Evolutionary conservation across 139 green algal species (phyloP), one percentile per base, ranked within the genome.

Genomic region (Spirogloea muscicola): DNA sequence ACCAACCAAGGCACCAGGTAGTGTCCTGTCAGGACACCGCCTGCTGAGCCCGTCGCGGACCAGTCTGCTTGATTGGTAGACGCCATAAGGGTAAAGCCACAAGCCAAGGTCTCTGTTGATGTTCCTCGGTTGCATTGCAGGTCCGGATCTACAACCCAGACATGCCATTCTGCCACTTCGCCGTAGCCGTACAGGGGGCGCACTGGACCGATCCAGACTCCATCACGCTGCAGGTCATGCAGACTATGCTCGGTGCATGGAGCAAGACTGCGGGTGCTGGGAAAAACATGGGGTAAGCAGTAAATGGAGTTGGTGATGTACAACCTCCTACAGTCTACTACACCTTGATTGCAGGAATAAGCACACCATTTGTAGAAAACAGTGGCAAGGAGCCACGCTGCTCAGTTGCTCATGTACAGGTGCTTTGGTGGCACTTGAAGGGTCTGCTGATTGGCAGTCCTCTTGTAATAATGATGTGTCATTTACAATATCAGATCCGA

Each of bases 161-260:
- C 81, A 81, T 90, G 75, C 68, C 88, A 13, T 77, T 92, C 58
- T 85, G 96, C 58, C 88, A 92, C 3, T 67, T 99, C 36, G 94
- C 95, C 0, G 95, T 97, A 84, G 76, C 76, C 10, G 39, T 84
- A 34, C 88, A 96, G 86, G 95, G 95, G 34, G 89, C 90, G 3
- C 84, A 87, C 3, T 98, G 91, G 90, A 91, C 89, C 9, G 92
- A 98, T 85, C 87, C 95, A 21, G 95, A 99, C 85, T 88, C 87
- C 43, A 85, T 98, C n/a, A 84, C 95, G 0, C 87, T 99, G 43
- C 95, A 96, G 95, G 90, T 99, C 63, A 96, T 97, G 87, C 93
- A 96, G 87, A 87, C 82, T 10, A 90, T 94, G 86, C 84, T 95
- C 9, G 90, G 90, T 4, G 58, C 62, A 16, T 87, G 78, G 78